Conservation (phyloP, 2,329 filamentous ascomycete genomes). For the Neobulgaria alba region DNA sequence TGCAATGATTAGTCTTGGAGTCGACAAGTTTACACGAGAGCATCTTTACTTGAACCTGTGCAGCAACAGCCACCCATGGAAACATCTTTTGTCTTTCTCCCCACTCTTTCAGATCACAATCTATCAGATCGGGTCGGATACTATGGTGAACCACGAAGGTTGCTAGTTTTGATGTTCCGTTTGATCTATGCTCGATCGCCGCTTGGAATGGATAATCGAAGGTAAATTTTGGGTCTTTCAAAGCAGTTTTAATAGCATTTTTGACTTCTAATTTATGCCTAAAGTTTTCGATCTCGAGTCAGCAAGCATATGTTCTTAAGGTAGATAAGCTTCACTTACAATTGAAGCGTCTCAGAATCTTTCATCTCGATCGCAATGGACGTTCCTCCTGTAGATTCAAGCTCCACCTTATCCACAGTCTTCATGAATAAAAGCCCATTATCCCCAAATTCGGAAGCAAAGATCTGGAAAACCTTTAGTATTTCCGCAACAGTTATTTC, state of each 20-base stretch:
- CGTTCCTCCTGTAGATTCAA: constrained; percentile 8
- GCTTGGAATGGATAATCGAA: constrained; percentile 18
- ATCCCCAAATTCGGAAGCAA: constrained; percentile 23
- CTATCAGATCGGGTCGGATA: constrained; percentile 17
- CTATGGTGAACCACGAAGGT: constrained; percentile 27
- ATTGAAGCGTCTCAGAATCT: constrained; percentile 7
- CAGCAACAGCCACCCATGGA: constrained; percentile 30
- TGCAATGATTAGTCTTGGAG: too few relatives aligned
- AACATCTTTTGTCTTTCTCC: constrained; percentile 23
- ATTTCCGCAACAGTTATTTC: constrained; percentile 21
- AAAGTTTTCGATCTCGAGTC: background rate
- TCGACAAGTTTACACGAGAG: too few relatives aligned
- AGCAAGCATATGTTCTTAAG: constrained; percentile 1
- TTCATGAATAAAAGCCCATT: constrained; percentile 28
- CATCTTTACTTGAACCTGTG: constrained; percentile 21
- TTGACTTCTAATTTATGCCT: constrained; percentile 18
- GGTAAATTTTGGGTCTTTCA: constrained; percentile 4
- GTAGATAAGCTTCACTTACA: constrained; percentile 10
- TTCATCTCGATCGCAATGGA: constrained; percentile 14
- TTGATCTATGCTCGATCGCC: constrained; percentile 5
- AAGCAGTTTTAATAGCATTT: constrained; percentile 10
- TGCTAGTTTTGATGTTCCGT: constrained; percentile 1
- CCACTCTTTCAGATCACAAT: constrained; percentile 22
- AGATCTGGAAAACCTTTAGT: constrained; percentile 21
- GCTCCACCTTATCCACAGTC: constrained; percentile 21